Base-by-base conservation (phyloP, 352 stramenopile genomes). In the Phytophthora aleatoria region DNA sequence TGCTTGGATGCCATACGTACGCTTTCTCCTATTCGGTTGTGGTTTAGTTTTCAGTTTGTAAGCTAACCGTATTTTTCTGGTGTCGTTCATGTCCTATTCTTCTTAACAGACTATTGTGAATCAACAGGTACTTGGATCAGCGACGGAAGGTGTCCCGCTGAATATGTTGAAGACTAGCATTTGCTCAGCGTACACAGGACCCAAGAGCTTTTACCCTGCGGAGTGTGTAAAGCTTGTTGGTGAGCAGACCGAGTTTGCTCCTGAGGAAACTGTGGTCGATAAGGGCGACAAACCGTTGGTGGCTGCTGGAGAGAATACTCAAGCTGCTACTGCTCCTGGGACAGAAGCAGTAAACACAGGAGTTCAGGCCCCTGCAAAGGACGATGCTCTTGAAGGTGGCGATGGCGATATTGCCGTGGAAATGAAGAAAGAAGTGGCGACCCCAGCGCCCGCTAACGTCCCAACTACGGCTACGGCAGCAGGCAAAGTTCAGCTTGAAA, bases 1-100 rank as follows among this genome's bases (percentile, higher is more conserved):
- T 16, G 41, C 65, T 13, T 93, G 86, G 86, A 90, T 92, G 83
- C 86, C 86, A 38, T 92, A 91, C 57, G 84, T 93, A 76, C 28
- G 81, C 42, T 44, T 52, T 57, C 2, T 41, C 26, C 5, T 10
- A 24, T 15, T 54, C 33, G 5, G 1, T 30, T 50, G 13, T 12
- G 9, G 10, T 55, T 53, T 38, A 24, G n/a, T 20, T 53, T 28
- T 5, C 28, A 39, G 13, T 57, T 33, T 1, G 20, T 41, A 0
- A 30, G 30, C 56, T 57, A 54, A 61, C 11, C 3, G 9, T 24
- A 41, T 48, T 55, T 30, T 9, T 50, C 1, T 26, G 54, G 36
- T 8, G 61, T 15, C 35, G 42, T 45, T 45, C 15, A 20, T 43
- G 27, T 53, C 3, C 20, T 20, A 1, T 59, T 30, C 2, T 30